Evolutionary conservation across 164 flowering plant species (phyloP), one percentile per base, ranked within the genome.

Genomic region (Macadamia tetraphylla): DNA sequence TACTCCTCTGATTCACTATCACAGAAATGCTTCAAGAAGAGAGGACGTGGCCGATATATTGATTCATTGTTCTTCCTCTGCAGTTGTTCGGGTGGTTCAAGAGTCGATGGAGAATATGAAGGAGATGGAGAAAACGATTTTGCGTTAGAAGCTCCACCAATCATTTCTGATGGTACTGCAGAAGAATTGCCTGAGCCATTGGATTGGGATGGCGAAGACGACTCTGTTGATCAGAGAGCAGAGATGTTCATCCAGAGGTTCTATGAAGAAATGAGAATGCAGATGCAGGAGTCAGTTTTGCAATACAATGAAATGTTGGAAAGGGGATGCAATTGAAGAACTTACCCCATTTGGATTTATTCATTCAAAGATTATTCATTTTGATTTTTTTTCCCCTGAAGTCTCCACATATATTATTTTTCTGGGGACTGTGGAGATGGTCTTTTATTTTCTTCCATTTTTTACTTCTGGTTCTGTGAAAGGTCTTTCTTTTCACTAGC

Each of bases 171-270:
- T 11, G 40, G 17, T 32, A 69, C 17, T 18, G 60, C 12, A 29
- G 62, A 46, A 30, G 71, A 70, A 13, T n/a, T 18, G 44, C 48
- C n/a, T 2, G 70, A 62, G 71, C 52, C 70, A 57, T 68, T 49
- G 55, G 80, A 77, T 62, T 70, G 15, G 14, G 65, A 67, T 3
- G 78, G 64, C 11, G 80, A 74, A 29, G 84, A 75, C 1, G 78
- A 70, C 49, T 88, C 85, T 0, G 81, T 88, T 64, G 90, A 88
- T 76, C 69, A 70, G 75, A 83, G 81, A 64, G 97, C 97, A 8
- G 89, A 88, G 87, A 78, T 57, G 72, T 88, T 88, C 74, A 90
- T 88, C 52, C 70, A 74, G 55, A 84, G 76, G 65, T 87, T 90
- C 64, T 90, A 87, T 59, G 77, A 74, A 57, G 82, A 86, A 43